Evolutionary conservation across 108 stramenopile genomes (phyloP), one percentile per base, ranked within the genome.

Genomic region (Cyclotella baltica): DNA sequence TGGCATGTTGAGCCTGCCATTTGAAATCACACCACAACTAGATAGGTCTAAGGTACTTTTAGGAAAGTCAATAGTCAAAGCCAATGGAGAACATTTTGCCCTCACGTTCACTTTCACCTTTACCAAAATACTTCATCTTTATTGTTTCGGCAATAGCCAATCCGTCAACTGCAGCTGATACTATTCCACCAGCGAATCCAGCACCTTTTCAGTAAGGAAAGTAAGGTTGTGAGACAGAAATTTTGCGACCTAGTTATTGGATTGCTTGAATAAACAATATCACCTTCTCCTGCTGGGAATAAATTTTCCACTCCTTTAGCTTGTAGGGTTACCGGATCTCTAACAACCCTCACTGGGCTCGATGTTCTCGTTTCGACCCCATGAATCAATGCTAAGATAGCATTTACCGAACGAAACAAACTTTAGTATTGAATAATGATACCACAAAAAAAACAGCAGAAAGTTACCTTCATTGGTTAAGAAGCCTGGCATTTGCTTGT

Each of bases 171-270:
- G 96, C 96, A 36, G 98, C 98, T 55, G 93, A 95, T 57, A 98
- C 96, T 50, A 98, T 98, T 3, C 98, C 98, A 28, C 98, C 98
- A 43, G 98, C 98, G 84, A 96, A 98, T 8, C 98, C 98, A 51
- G 98, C 98, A 28, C 98, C 98, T 76, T 4, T 1, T n/a, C n/a
- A n/a, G n/a, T n/a, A n/a, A n/a, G n/a, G n/a, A n/a, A n/a, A n/a
- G n/a, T n/a, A n/a, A n/a, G n/a, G n/a, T n/a, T n/a, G n/a, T n/a
- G n/a, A n/a, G n/a, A n/a, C n/a, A n/a, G n/a, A n/a, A n/a, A n/a
- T n/a, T n/a, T n/a, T n/a, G n/a, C n/a, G n/a, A n/a, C n/a, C n/a
- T n/a, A n/a, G n/a, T n/a, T n/a, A n/a, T n/a, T n/a, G n/a, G n/a
- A n/a, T n/a, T n/a, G n/a, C n/a, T n/a, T n/a, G n/a, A n/a, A n/a